phyloP scores from a whole-genome alignment of 2,329 filamentous ascomycete species.

The Aureobasidium sp. region DNA sequence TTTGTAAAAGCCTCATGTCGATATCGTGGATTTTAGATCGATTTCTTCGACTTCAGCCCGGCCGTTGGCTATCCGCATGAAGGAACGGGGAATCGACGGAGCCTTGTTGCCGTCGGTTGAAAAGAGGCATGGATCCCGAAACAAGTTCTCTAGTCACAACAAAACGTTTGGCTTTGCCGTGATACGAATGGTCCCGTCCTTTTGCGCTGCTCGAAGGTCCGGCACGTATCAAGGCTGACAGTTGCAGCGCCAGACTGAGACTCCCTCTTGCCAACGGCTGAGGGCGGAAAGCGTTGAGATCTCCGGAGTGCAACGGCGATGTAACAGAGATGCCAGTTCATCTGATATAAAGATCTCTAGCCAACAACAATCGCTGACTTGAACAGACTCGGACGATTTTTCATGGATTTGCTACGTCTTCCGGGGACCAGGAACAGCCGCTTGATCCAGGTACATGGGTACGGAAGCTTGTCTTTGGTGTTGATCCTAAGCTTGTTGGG shows the following conservation, averaged over 20 bases:
- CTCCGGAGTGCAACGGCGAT: not conserved
- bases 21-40: not conserved
- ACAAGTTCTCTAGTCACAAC: not conserved
- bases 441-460: not conserved
- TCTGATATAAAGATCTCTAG: not conserved
- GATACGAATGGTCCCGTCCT: not conserved
- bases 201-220: not conserved
- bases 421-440: not conserved
- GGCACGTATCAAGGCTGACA: not conserved
- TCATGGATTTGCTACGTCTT: not conserved
- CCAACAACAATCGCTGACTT: too few species aligned
- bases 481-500: not conserved
- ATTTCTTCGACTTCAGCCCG: not conserved
- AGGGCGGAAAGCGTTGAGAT: not conserved
- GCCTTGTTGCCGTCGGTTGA: not conserved
- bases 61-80: not conserved
- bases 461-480: not conserved
- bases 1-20: too few species aligned
- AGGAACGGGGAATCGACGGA: not conserved
- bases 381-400: too few species aligned
- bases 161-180: not conserved
- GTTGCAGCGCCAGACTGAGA: not conserved
- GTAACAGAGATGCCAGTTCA: not conserved
- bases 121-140: not conserved
- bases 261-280: not conserved